Base-by-base conservation (phyloP, 2,329 filamentous ascomycete species). In the Aspergillus tubingensis region DNA sequence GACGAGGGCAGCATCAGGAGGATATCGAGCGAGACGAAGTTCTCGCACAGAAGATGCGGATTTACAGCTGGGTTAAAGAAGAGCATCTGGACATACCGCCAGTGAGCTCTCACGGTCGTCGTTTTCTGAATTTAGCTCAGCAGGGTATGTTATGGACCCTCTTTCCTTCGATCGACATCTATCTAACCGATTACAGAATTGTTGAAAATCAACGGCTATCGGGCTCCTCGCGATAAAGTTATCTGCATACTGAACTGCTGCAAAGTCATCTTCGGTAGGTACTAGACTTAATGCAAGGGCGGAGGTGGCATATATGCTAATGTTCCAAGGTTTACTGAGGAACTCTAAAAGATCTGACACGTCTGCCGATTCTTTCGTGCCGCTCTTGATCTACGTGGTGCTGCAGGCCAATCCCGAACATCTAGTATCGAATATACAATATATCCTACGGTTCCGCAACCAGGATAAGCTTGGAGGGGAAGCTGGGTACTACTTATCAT, bases 241-340 rank as follows among this genome's bases (percentile, higher is more conserved):
- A 98, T 99, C 53, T 99, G 95, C 76, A 92, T 98, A 49, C 80
- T 99, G 58, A 99, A 99, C 78, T 97, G 93, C 79, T 99, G 95
- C 85, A 99, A 99, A 78, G 96, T 99, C 64, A 98, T 99, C 65
- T 98, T 99, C 76, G 95, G 91, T 92, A 77, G 67, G 83, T 69
- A 3, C 21, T 15, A 47, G 6, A 2, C 21, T n/a, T 19, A 17
- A 41, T n/a, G 5, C 19, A 6, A 30, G 27, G 38, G 47, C 10
- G 11, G 7, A 23, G 13, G 6, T 36, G n/a, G 27, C 32, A 32
- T 25, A 13, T 3, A 11, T 30, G 47, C 53, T 52, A 56, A 30
- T 50, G 7, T 36, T 5, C 25, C 11, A 59, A 67, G 90, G 94
- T 17, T 86, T 96, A 52, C 81, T 99, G 55, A 93, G 94, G 67